A percentile compares a stretch with the other conserved stretches of the same genome.
These are phyloP conservation scores for Cordyceps sp. DNA, from an alignment of 2,329 filamentous ascomycete genomes.

Conservation along the genomic window DNA sequence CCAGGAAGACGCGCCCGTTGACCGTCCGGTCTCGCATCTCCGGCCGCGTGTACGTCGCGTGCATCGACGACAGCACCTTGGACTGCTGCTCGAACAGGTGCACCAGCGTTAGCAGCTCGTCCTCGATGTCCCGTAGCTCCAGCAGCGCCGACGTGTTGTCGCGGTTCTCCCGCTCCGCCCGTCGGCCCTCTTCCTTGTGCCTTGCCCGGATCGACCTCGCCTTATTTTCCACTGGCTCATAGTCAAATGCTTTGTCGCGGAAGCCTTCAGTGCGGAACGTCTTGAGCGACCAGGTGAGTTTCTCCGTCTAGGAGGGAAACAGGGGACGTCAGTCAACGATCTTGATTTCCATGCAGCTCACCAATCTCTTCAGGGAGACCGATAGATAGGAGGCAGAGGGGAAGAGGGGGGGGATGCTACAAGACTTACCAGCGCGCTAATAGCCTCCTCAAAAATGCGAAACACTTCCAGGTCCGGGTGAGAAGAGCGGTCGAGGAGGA, in stretches of 20 bases:
- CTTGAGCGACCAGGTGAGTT: slow-evolving; percentile 45
- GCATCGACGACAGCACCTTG: slow-evolving; percentile 29
- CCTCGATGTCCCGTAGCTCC: slow-evolving; percentile 47
- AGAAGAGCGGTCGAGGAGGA: slow-evolving; percentile 40
- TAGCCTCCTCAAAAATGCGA: slow-evolving; percentile 49
- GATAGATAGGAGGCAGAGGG: not conserved
- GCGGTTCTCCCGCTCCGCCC: slow-evolving; percentile 39
- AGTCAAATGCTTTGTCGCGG: slow-evolving; percentile 23
- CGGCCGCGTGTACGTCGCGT: slow-evolving; percentile 21
- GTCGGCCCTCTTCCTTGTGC: slow-evolving; percentile 21
- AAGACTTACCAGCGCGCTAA: slow-evolving; percentile 37
- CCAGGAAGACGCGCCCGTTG: slow-evolving; percentile 32
- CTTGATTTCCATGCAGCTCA: not conserved
- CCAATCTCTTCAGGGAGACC: not conserved
- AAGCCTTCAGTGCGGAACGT: slow-evolving; percentile 42
- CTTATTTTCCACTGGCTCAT: slow-evolving; percentile 23
- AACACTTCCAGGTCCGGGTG: slow-evolving; percentile 47
- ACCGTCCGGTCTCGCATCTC: slow-evolving; percentile 23
- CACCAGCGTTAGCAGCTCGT: slow-evolving; percentile 40
- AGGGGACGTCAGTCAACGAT: too few species aligned
- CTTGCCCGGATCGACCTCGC: slow-evolving; percentile 19
- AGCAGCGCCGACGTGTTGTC: slow-evolving; percentile 46
- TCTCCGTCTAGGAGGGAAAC: too few species aligned
- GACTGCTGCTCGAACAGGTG: slow-evolving; percentile 42
- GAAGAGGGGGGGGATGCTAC: not conserved